A percentile compares a stretch with the other conserved stretches of the same genome.
Conservation (phyloP, 805 yeast genomes). For the Teunomyces cretensis region DNA sequence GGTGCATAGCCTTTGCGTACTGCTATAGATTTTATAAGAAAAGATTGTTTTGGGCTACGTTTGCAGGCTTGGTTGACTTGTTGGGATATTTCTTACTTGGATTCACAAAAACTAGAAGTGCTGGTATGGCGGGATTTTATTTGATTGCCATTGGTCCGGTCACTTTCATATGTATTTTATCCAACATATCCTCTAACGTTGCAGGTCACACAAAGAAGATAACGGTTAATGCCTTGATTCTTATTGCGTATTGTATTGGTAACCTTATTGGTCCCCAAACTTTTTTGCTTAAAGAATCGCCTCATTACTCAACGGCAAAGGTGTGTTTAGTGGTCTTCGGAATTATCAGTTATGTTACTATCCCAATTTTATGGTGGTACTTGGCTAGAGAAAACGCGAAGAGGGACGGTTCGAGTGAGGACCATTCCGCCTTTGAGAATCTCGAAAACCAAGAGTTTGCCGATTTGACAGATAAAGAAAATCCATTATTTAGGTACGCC, state of each 20-base stretch:
- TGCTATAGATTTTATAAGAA: conserved; percentile 20
- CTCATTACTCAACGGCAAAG: conserved; percentile 42
- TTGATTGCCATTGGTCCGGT: conserved; percentile 32
- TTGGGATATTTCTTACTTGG: conserved; percentile 40
- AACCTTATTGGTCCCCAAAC: conserved; percentile 58
- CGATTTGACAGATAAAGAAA: conserved; percentile 55
- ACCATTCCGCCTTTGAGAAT: conserved; percentile 21
- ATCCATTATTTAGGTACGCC: conserved; percentile 52
- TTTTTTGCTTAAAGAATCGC: conserved; percentile 44
- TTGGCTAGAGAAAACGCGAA: conserved; percentile 37
- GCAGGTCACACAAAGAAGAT: conserved; percentile 60
- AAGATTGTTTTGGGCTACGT: conserved; percentile 24
- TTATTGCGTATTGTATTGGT: conserved; percentile 54
- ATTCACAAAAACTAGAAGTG: conserved; percentile 31
- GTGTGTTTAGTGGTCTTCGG: conserved; percentile 39
- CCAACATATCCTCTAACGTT: conserved; percentile 45
- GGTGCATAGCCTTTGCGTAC: conserved; percentile 31
- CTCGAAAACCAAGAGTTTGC: conserved; percentile 46
- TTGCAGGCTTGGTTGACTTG: conserved; percentile 22
- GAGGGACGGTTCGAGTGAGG: conserved; percentile 27
- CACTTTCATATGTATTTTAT: conserved; percentile 28
- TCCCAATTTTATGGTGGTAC: conserved; percentile 24
- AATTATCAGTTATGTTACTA: conserved; percentile 23
- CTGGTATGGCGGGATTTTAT: conserved; percentile 26
- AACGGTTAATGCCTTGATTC: conserved; percentile 43